These are phyloP conservation scores for Primulina tabacum DNA, from an alignment of 257 asterid species.

Conservation along the genomic window DNA sequence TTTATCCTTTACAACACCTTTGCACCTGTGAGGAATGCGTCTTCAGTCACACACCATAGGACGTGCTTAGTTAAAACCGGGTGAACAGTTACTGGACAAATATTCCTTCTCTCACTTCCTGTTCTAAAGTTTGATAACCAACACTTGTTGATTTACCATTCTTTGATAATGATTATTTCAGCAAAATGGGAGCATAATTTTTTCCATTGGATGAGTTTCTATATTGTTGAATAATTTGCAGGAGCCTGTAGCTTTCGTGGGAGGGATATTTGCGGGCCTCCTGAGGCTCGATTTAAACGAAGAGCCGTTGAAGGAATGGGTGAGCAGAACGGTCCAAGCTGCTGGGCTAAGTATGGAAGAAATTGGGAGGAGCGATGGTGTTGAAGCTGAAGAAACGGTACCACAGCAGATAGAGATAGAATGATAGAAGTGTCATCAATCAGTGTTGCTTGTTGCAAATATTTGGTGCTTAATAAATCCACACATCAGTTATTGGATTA, in stretches of 20 bases:
- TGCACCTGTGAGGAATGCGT: too few species aligned
- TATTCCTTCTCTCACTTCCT: too few species aligned
- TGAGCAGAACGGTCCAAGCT: constrained; percentile 66
- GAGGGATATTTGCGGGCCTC: constrained; percentile 86
- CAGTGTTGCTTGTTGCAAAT: too few species aligned
- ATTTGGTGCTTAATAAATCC: too few species aligned
- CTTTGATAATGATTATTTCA: neutral
- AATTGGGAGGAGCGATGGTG: constrained; percentile 26
- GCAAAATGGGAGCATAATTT: neutral
- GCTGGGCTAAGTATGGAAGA: constrained; percentile 58
- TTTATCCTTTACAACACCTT: too few species aligned
- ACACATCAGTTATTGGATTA: too few species aligned
- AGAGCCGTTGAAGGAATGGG: constrained; percentile 89
- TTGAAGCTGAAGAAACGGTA: constrained; percentile 39
- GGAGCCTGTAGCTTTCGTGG: constrained; percentile 90
- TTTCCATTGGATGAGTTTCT: neutral
- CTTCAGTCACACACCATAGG: too few species aligned
- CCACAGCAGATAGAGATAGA: constrained; percentile 67
- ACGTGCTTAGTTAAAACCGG: too few species aligned
- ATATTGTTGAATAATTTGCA: constrained; percentile 15
- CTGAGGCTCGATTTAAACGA: constrained; percentile 79
- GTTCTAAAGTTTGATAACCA: too few species aligned
- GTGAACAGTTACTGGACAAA: too few species aligned
- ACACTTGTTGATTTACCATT: too few species aligned
- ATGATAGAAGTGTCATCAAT: constrained; percentile 22